Base-by-base conservation (phyloP, 805 yeast species). In the Teunomyces barrocoloradensis region DNA sequence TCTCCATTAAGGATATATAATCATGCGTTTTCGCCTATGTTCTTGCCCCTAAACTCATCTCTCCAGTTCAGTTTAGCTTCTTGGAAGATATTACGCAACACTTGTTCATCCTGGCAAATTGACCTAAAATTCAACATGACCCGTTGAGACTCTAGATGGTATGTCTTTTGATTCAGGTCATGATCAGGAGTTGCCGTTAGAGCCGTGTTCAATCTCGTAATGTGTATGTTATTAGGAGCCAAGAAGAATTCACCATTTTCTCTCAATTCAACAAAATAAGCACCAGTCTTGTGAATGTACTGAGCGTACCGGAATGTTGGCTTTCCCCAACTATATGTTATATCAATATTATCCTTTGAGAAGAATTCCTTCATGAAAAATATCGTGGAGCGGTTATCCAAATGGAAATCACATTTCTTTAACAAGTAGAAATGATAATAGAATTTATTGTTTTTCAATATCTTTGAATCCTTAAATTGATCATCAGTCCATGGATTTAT, bases 301-400 rank as follows among this genome's bases (percentile, higher is more conserved):
- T 94, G 99, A 1, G 89, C 89, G 64, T 80, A 87, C 58, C 84
- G 81, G 70, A 87, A 90, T 29, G 72, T 73, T 1, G 96, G 95
- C 48, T 75, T 79, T 2, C 98, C 98, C 98, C 98, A 92, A 15
- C 96, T 87, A 64, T 90, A 92, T 13, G 74, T 61, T 17, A 91
- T 84, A 39, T 88, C 90, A 56, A 87, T 80, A 38, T 69, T 61
- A 37, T 73, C 77, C 42, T 74, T 74, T 60, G 58, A 63, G 34
- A 32, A 32, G 12, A 12, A 32, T 32, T 32, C 34, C 10, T 37
- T 37, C 40, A 37, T 23, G 63, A 87, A 77, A 54, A 82, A 82
- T 15, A 75, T 66, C 0, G 94, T 81, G 1, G 95, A 85, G 46
- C 95, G 71, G 57, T 86, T 85, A 60, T 94, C 99, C 48, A 90